A percentile compares a stretch with the other conserved stretches of the same genome.
These are phyloP conservation scores for Termitomyces titanicus DNA, from an alignment of 768 basidiomycete genomes.

Conservation along the genomic window DNA sequence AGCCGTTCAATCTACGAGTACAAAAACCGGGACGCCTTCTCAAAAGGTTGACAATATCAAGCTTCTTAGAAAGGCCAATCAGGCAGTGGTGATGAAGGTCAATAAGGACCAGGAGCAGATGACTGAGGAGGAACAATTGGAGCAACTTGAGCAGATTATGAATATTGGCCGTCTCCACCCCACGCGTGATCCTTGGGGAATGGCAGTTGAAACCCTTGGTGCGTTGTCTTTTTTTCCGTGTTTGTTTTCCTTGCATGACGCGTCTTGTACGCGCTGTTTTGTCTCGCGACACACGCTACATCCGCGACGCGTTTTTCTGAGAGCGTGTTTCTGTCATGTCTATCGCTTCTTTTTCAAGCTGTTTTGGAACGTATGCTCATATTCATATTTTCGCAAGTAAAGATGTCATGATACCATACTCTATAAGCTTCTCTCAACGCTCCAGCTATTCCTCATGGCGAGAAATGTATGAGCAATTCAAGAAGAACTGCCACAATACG, in stretches of 20 bases:
- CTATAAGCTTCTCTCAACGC: constrained; percentile 14
- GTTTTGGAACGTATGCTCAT: not conserved
- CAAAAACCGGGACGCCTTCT: not conserved
- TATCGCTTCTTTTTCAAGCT: not conserved
- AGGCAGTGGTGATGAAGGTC: constrained; percentile 7
- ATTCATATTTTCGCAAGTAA: constrained; percentile 23
- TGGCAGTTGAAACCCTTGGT: constrained; percentile 38
- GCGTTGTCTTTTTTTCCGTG: constrained; percentile 9
- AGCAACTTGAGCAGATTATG: constrained; percentile 33
- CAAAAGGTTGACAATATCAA: not conserved
- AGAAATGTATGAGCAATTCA: constrained; percentile 24
- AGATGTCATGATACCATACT: constrained; percentile 40
- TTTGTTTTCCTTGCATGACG: not conserved
- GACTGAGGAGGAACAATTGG: constrained; percentile 30
- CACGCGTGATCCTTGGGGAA: constrained; percentile 40
- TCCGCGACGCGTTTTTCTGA: constrained; percentile 1
- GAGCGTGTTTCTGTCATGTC: not conserved
- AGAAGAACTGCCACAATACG: constrained; percentile 26
- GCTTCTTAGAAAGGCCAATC: too few species aligned
- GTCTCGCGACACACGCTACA: not conserved
- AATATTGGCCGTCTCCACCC: constrained; percentile 30
- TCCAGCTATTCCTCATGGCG: constrained; percentile 18
- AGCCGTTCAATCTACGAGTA: not conserved
- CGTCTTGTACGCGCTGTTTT: not conserved
- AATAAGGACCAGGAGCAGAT: constrained; percentile 15